phyloP scores from a whole-genome alignment of 1,284 basidiomycete genomes.

The Bjerkandera adusta region DNA sequence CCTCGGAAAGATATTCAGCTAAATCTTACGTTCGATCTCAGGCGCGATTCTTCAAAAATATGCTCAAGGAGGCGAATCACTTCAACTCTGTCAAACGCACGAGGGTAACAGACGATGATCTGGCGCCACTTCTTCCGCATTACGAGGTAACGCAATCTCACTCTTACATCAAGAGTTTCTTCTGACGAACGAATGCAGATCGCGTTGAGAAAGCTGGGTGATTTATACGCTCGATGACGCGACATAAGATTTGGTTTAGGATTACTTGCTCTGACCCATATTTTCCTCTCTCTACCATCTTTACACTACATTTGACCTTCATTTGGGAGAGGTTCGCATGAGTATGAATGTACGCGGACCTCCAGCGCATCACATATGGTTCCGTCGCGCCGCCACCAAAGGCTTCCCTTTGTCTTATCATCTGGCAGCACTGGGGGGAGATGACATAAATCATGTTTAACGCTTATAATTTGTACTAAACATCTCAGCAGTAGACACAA shows the following conservation, averaged over 20 bases:
- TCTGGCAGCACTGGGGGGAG: too few species aligned
- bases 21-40: constrained; percentile 28
- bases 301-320: too few species aligned
- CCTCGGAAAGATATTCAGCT: neutral
- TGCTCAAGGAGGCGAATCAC: constrained; percentile 79
- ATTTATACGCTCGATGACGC: constrained; percentile 30
- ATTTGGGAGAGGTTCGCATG: neutral
- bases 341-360: too few species aligned
- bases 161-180: neutral
- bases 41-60: constrained; percentile 87
- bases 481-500: too few species aligned
- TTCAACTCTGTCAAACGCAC: constrained; percentile 71
- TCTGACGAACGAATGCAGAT: constrained; percentile 32
- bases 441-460: too few species aligned
- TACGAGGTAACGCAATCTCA: constrained; percentile 57
- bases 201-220: constrained; percentile 36
- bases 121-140: constrained; percentile 50
- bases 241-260: too few species aligned
- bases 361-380: too few species aligned
- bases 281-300: too few species aligned
- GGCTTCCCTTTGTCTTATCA: too few species aligned
- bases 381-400: too few species aligned
- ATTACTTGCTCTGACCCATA: too few species aligned
- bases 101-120: constrained; percentile 64
- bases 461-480: too few species aligned